These are phyloP conservation scores for Racocetra persica DNA, from an alignment of 371 early-diverging fungal species.

Conservation along the genomic window DNA sequence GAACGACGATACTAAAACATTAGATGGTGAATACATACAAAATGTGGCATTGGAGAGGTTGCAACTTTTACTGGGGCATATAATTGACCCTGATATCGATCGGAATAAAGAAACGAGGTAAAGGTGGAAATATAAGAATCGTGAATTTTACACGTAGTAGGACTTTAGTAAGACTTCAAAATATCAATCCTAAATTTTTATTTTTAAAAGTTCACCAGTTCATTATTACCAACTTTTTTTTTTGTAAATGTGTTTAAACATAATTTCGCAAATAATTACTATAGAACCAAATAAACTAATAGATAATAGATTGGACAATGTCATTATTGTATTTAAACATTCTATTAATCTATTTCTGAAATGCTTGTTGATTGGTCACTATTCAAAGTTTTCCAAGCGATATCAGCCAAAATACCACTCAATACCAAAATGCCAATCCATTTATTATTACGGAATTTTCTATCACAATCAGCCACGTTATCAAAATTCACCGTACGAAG, in stretches of 20 bases:
- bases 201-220: background rate
- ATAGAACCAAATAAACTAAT: background rate
- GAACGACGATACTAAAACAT: background rate
- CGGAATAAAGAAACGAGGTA: background rate
- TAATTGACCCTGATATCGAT: background rate
- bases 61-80: constrained; percentile 35
- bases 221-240: background rate
- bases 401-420: constrained; percentile 73
- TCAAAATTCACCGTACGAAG: constrained; percentile 75
- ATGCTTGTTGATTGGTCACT: background rate
- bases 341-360: too few relatives aligned
- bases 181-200: background rate
- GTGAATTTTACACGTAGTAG: constrained; percentile 24
- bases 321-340: too few relatives aligned
- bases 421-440: constrained; percentile 82
- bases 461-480: constrained; percentile 72
- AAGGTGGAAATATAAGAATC: background rate
- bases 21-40: background rate
- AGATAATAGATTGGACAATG: background rate
- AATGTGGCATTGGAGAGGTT: constrained; percentile 16
- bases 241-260: background rate
- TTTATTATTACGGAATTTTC: constrained; percentile 77
- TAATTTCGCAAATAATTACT: background rate
- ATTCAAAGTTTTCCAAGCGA: constrained; percentile 2
- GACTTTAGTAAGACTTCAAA: background rate